Percentiles rank a stretch among this genome's conserved stretches.
Conservation (phyloP, 345 rosid species). For the Hirschfeldia incana region DNA sequence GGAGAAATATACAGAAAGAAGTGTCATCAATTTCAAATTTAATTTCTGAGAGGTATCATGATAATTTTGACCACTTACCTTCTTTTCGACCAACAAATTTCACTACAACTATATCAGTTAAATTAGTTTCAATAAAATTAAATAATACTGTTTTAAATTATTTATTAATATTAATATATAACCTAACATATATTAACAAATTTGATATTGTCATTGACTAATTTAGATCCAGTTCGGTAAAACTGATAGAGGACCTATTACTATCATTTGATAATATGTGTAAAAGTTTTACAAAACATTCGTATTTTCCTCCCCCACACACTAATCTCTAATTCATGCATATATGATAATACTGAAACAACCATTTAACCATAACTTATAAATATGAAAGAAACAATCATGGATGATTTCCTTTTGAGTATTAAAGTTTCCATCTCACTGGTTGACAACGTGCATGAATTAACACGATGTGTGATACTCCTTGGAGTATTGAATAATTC, state of each 20-base stretch:
- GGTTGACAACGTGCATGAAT: slow-evolving; percentile 37
- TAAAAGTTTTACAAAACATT: background rate
- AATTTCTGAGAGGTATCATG: background rate
- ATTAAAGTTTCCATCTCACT: background rate
- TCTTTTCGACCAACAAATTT: background rate
- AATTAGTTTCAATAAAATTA: too few species aligned
- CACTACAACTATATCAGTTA: background rate
- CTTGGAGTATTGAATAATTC: background rate
- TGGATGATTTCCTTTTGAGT: background rate
- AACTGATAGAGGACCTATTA: background rate
- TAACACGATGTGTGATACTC: slow-evolving; percentile 26
- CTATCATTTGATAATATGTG: background rate
- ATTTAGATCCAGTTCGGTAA: background rate
- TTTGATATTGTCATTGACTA: background rate
- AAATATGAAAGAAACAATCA: too few species aligned
- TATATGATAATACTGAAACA: background rate
- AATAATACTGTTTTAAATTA: too few species aligned
- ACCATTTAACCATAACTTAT: background rate
- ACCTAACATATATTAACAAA: background rate
- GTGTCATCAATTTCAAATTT: background rate
- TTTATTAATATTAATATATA: background rate
- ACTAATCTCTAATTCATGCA: background rate
- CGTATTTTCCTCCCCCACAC: background rate
- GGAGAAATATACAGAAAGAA: background rate
- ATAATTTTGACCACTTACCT: background rate